A percentile compares a stretch with the other conserved stretches of the same genome.
These are phyloP conservation scores for Sugiyamaella pinicola DNA, from an alignment of 1,139 yeast species.

Conservation along the genomic window DNA sequence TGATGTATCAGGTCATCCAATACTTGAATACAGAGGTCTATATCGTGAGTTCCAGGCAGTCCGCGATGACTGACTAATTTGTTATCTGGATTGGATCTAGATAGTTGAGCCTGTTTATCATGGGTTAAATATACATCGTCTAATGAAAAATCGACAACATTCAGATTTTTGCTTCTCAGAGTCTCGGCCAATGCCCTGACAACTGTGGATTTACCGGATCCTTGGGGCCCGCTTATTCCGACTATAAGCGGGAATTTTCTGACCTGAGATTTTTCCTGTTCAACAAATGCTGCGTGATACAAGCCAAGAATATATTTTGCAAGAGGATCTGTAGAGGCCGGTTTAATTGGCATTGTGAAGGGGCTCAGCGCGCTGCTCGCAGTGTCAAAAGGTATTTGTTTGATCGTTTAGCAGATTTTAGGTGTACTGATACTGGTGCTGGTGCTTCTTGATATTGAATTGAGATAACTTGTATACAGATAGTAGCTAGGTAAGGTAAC, in stretches of 20 bases:
- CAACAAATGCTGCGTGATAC: not conserved
- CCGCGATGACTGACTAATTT: conserved; percentile 76
- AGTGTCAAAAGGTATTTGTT: too few species aligned
- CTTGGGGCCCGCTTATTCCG: conserved; percentile 88
- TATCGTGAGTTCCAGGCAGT: conserved; percentile 92
- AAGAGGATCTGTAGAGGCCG: conserved; percentile 22
- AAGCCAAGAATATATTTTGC: conserved; percentile 18
- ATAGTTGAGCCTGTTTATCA: conserved; percentile 55
- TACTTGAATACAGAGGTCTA: conserved; percentile 46
- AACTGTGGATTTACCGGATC: conserved; percentile 83
- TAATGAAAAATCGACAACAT: conserved; percentile 64
- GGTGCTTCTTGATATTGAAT: too few species aligned
- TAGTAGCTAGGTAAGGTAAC: too few species aligned
- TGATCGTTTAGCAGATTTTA: too few species aligned
- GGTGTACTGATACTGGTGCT: too few species aligned
- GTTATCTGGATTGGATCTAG: conserved; percentile 49
- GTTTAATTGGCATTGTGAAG: conserved; percentile 11
- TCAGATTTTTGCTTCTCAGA: conserved; percentile 48
- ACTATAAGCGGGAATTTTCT: conserved; percentile 54
- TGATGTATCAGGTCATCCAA: conserved; percentile 36
- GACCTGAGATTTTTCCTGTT: conserved; percentile 1
- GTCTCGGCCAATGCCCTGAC: conserved; percentile 50
- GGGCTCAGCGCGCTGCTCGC: too few species aligned
- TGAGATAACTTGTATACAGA: too few species aligned
- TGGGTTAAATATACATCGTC: conserved; percentile 85